A percentile compares a stretch with the other conserved stretches of the same genome.
These are phyloP conservation scores for Boletus huronensis DNA, from an alignment of 768 basidiomycete genomes.

Conservation along the genomic window DNA sequence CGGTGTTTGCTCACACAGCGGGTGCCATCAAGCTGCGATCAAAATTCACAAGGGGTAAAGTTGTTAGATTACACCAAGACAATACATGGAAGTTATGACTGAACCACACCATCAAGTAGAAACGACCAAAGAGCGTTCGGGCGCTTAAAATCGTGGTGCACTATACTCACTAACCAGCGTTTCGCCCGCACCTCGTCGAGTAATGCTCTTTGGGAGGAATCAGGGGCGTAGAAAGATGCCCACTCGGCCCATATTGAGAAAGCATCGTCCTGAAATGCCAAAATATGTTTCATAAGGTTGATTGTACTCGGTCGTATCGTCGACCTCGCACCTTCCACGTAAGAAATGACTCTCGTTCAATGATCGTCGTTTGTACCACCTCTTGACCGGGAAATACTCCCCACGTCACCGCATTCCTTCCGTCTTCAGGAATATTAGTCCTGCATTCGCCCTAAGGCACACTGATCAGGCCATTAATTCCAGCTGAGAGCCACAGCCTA, in stretches of 20 bases:
- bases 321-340: conserved; percentile 82
- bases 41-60: background rate
- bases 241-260: conserved; percentile 96
- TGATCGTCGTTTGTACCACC: conserved; percentile 93
- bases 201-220: conserved; percentile 66
- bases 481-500: conserved; percentile 30
- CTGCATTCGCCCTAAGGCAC: conserved; percentile 62
- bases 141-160: conserved; percentile 91
- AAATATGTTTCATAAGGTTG: conserved; percentile 2
- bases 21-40: background rate
- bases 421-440: conserved; percentile 76
- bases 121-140: conserved; percentile 80
- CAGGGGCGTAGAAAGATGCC: conserved; percentile 81
- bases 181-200: conserved; percentile 67
- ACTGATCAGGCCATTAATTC: background rate
- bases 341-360: conserved; percentile 90
- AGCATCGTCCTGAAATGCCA: conserved; percentile 73
- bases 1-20: no score
- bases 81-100: background rate
- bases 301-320: background rate
- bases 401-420: conserved; percentile 96
- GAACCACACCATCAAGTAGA: conserved; percentile 43
- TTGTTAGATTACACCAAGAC: background rate
- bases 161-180: conserved; percentile 87
- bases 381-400: conserved; percentile 97